Evolutionary conservation across 202 grass and related monocot genomes (phyloP), one percentile per base, ranked within the genome.

Genomic region (Hordeum pubiflorum): DNA sequence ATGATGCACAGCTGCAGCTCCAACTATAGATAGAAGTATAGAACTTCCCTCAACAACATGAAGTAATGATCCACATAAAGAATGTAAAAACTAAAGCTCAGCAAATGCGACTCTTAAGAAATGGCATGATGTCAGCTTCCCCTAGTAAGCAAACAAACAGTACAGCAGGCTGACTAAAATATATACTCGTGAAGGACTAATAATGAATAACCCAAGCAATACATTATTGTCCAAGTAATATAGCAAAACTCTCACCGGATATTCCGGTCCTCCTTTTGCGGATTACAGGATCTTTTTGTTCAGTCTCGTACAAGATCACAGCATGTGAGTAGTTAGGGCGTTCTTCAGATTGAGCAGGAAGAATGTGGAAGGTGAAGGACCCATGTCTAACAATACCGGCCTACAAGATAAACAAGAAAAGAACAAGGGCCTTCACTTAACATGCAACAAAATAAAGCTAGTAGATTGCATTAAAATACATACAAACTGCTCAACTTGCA

Each of bases 281-380:
- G 46, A 27, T 54, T 68, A 21, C 58, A 59, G 27, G 77, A 12
- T 20, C 18, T 60, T 82, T 60, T 65, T 44, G 79, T 80, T 33
- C 69, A 71, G 43, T 65, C 21, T 83, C 62, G 3, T 87, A 92
- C 65, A 90, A 66, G 39, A 88, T 63, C 66, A 87, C 80, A 82
- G 83, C 90, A 92, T 90, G 85, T 20, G 87, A 68, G 85, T 86
- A 86, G 22, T 79, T 68, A 69, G 76, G 77, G 38, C 1, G 13
- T 39, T 77, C 87, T 76, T 77, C 24, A 65, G 82, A 38, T 81
- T 81, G 82, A 72, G 82, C 64, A 73, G 89, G 38, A 82, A 84
- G 76, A 86, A 96, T 82, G 79, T 96, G 86, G 41, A 96, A 78
- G 2, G 79, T 70, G 41, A 79, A 87, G 41, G 70, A 59, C 29